These are phyloP conservation scores for Zygosaccharomyces rouxii DNA, from an alignment of 805 yeast species.

Conservation along the genomic window DNA sequence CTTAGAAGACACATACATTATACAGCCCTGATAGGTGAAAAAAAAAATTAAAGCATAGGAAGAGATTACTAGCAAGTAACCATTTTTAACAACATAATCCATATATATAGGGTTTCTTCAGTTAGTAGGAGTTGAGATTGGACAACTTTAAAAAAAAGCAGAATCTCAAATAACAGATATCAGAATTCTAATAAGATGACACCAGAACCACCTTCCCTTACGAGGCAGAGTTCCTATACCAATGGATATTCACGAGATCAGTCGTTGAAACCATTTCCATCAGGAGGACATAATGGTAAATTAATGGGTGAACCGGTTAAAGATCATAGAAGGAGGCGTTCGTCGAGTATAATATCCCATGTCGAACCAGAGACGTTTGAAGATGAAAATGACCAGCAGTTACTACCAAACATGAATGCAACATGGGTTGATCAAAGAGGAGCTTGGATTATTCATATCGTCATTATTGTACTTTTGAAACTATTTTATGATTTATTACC, in stretches of 20 bases:
- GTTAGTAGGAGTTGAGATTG: too few relatives aligned
- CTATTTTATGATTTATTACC: constrained; percentile 76
- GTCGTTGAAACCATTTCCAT: constrained; percentile 31
- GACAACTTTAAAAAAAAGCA: neutral
- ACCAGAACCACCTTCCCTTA: constrained; percentile 4
- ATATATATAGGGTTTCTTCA: too few relatives aligned
- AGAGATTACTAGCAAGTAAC: too few relatives aligned
- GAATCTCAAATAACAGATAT: neutral
- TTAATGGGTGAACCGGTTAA: constrained; percentile 30
- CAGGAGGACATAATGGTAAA: constrained; percentile 13
- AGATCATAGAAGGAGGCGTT: constrained; percentile 58
- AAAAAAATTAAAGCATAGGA: too few relatives aligned
- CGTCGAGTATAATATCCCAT: constrained; percentile 86
- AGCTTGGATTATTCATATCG: constrained; percentile 92
- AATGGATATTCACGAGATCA: constrained; percentile 12
- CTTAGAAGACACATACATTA: too few relatives aligned
- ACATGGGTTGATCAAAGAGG: constrained; percentile 95
- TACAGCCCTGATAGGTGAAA: neutral
- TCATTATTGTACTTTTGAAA: constrained; percentile 69
- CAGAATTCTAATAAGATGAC: neutral
- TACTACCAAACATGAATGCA: constrained; percentile 87
- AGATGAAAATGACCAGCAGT: constrained; percentile 84
- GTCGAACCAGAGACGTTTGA: constrained; percentile 90
- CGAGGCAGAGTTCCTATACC: constrained; percentile 6
- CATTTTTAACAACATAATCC: too few relatives aligned